phyloP scores from a whole-genome alignment of 1,284 basidiomycete species.

The Tetrapyrgos nigripes region DNA sequence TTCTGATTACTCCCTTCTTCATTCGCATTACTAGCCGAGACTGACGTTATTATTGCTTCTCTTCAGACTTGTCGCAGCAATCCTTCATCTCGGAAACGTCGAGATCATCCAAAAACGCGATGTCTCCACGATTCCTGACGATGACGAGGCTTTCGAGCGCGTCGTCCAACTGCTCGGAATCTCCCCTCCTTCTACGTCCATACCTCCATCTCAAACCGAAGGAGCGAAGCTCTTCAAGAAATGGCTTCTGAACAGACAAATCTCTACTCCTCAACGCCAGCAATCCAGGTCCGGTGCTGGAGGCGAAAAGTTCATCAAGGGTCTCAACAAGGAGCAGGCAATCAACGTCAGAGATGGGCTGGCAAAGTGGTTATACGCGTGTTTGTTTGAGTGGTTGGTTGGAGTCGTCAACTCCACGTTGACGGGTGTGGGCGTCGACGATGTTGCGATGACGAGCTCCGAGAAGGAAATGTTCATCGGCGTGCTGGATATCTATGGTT shows the following conservation, averaged over 20 bases:
- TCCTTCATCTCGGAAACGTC: conserved; percentile 97
- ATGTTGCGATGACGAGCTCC: conserved; percentile 68
- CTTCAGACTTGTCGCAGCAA: conserved; percentile 91
- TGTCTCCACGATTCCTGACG: conserved; percentile 89
- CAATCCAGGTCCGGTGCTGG: neutral
- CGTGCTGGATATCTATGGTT: conserved; percentile 97
- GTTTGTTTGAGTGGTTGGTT: conserved; percentile 98
- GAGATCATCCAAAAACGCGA: conserved; percentile 84
- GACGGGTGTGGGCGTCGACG: conserved; percentile 47
- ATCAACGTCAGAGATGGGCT: conserved; percentile 95
- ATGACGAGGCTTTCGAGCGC: conserved; percentile 81
- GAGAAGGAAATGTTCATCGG: conserved; percentile 97
- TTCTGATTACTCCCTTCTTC: too few relatives aligned
- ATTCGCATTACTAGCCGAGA: too few relatives aligned
- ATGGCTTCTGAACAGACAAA: conserved; percentile 98
- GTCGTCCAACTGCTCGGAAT: conserved; percentile 93
- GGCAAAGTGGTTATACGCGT: conserved; percentile 98
- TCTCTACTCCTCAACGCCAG: conserved; percentile 75
- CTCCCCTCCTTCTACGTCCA: conserved; percentile 49
- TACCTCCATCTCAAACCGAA: conserved; percentile 51
- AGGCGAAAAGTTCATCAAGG: conserved; percentile 90
- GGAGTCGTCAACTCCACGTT: conserved; percentile 96
- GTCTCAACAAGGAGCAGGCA: conserved; percentile 87
- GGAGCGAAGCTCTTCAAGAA: conserved; percentile 75
- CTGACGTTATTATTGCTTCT: conserved; percentile 85